These are phyloP conservation scores for Taxillus chinensis DNA, from an alignment of 164 flowering plant species.

Conservation along the genomic window DNA sequence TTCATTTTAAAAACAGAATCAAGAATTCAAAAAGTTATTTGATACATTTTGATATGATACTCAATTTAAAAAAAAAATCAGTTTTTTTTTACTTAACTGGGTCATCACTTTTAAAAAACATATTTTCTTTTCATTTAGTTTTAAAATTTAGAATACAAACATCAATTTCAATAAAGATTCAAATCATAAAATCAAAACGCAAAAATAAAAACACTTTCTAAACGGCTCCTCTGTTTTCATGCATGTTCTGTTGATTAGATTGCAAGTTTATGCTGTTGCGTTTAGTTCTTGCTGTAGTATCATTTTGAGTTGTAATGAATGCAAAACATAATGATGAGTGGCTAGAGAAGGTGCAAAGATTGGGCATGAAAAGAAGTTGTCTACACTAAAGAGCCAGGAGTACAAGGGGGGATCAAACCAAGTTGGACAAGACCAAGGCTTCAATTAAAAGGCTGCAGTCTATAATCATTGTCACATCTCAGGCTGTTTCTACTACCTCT, in stretches of 20 bases:
- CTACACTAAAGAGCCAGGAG: conserved; percentile 71
- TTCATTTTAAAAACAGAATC: no score
- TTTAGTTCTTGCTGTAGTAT: background rate
- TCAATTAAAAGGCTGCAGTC: conserved; percentile 77
- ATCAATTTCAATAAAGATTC: no score
- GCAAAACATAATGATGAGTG: conserved; percentile 13
- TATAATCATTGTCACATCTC: conserved; percentile 73
- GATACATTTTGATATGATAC: no score
- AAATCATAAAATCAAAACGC: no score
- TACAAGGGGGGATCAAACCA: conserved; percentile 66
- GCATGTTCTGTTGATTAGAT: background rate
- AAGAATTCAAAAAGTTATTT: no score
- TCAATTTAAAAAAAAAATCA: no score
- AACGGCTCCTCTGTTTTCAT: no score
- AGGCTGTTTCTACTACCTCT: conserved; percentile 82
- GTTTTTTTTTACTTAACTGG: no score
- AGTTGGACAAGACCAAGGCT: conserved; percentile 94
- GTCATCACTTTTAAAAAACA: no score
- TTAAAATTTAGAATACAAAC: no score
- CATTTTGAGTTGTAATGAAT: background rate
- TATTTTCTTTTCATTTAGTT: no score
- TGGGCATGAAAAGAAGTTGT: conserved; percentile 82
- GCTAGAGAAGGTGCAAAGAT: conserved; percentile 88
- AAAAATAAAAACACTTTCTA: no score
- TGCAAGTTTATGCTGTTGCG: conserved; percentile 3